phyloP scores from a whole-genome alignment of 2,329 filamentous ascomycete genomes.

The Cladophialophora chaetospira region DNA sequence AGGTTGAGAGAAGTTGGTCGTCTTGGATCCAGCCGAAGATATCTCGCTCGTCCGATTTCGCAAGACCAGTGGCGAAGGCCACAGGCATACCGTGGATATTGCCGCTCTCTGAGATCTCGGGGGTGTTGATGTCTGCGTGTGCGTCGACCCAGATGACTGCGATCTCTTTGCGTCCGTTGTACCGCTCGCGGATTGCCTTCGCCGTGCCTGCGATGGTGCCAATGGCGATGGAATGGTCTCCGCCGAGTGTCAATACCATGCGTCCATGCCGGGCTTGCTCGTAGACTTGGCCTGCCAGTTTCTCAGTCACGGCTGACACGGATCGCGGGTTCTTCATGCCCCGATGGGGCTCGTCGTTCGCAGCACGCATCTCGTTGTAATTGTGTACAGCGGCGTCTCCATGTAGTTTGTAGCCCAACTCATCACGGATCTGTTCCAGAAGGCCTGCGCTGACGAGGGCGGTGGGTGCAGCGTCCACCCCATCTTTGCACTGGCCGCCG shows the following conservation, averaged over 20 bases:
- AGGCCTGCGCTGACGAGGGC: constrained; percentile 88
- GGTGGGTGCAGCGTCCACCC: constrained; percentile 86
- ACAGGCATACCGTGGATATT: constrained; percentile 99
- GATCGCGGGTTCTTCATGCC: constrained; percentile 92
- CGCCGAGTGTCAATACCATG: constrained; percentile 88
- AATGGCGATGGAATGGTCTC: constrained; percentile 95
- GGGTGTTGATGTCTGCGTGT: constrained; percentile 96
- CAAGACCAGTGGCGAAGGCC: constrained; percentile 83
- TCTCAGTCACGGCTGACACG: constrained; percentile 80
- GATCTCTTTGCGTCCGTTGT: constrained; percentile 69
- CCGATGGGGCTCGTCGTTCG: constrained; percentile 55
- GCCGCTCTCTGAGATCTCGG: constrained; percentile 83
- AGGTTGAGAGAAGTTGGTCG: constrained; percentile 59
- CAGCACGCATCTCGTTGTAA: constrained; percentile 66
- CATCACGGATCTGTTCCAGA: constrained; percentile 76
- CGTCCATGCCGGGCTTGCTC: constrained; percentile 78
- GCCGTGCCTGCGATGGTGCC: constrained; percentile 87
- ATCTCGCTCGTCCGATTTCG: constrained; percentile 72
- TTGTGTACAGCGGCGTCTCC: constrained; percentile 81
- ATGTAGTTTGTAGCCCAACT: constrained; percentile 85
- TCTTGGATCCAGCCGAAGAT: constrained; percentile 87
- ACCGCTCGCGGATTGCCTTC: constrained; percentile 79
- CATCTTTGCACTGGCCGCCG: constrained; percentile 89
- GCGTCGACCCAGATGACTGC: constrained; percentile 99
- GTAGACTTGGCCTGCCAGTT: constrained; percentile 83